These are phyloP conservation scores for Neocallimastix lanati DNA, from an alignment of 192 early-diverging fungal genomes.

Conservation along the genomic window DNA sequence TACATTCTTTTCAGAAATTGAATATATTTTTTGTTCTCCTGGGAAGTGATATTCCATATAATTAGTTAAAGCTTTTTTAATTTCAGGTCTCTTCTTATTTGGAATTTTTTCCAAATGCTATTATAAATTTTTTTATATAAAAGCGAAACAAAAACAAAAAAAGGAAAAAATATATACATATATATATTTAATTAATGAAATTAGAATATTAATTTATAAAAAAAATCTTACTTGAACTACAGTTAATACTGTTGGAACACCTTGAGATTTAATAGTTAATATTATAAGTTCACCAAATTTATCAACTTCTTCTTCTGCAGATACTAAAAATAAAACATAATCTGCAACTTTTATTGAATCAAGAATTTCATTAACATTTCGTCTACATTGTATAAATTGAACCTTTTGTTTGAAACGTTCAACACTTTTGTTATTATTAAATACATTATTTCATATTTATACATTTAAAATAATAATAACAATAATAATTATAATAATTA, in stretches of 20 bases:
- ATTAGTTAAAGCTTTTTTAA: slow-evolving; percentile 67
- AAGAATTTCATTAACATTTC: slow-evolving; percentile 68
- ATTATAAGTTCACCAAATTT: slow-evolving; percentile 73
- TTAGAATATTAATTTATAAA: no score
- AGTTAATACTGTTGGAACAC: slow-evolving; percentile 54
- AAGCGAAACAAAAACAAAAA: no score
- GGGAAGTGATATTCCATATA: slow-evolving; percentile 83
- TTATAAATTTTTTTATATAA: neutral
- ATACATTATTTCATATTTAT: no score
- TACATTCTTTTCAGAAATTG: slow-evolving; percentile 27
- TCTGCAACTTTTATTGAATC: slow-evolving; percentile 84
- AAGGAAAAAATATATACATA: no score
- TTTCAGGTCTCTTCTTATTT: slow-evolving; percentile 41
- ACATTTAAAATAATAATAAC: no score
- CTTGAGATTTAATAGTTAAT: slow-evolving; percentile 71
- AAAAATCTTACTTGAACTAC: slow-evolving; percentile 42
- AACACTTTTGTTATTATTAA: slow-evolving; percentile 21
- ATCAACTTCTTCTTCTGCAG: slow-evolving; percentile 81
- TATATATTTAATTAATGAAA: no score
- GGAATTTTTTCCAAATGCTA: slow-evolving; percentile 44
- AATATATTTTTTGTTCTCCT: slow-evolving; percentile 50
- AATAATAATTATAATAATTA: no score
- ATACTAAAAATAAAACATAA: slow-evolving; percentile 70
- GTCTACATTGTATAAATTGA: slow-evolving; percentile 55
- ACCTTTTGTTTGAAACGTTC: slow-evolving; percentile 81